Evolutionary conservation across 1,284 basidiomycete genomes (phyloP).

Genomic region (Cryptococcus sp.): DNA sequence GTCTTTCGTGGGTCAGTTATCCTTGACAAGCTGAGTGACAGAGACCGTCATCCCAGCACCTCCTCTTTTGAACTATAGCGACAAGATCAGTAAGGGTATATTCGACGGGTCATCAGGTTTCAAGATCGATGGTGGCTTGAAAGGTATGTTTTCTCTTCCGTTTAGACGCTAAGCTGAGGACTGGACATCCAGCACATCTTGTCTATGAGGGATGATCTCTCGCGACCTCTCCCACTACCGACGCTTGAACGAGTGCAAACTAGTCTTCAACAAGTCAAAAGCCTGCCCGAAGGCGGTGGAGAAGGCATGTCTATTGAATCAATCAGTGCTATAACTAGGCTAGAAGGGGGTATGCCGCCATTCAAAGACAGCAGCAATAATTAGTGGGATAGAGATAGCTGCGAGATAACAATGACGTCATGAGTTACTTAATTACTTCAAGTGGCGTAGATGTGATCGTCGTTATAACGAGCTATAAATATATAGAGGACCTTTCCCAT

Average conservation of each 20-base stretch:
- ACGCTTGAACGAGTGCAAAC: constrained; percentile 23
- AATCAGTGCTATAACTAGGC: no score
- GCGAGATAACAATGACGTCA: no score
- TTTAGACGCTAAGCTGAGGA: not conserved
- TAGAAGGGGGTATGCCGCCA: no score
- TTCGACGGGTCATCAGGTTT: constrained; percentile 29
- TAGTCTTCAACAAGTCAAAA: constrained; percentile 24
- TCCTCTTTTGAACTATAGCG: constrained; percentile 34
- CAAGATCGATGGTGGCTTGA: constrained; percentile 32
- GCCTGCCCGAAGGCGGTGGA: no score
- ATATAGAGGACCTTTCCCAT: no score
- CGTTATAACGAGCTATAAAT: no score
- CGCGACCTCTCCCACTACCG: constrained; percentile 22
- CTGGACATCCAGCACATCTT: constrained; percentile 24
- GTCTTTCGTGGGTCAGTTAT: constrained; percentile 16
- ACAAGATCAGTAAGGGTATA: constrained; percentile 34
- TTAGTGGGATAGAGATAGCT: no score
- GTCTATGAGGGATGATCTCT: constrained; percentile 20
- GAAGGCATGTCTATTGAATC: no score
- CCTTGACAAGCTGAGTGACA: constrained; percentile 3
- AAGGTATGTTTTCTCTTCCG: constrained; percentile 20
- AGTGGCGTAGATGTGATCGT: no score
- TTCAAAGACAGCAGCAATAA: no score
- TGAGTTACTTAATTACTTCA: no score
- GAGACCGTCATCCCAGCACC: constrained; percentile 36